phyloP scores from a whole-genome alignment of 176 grass and related monocot species.

The Secale cereale region DNA sequence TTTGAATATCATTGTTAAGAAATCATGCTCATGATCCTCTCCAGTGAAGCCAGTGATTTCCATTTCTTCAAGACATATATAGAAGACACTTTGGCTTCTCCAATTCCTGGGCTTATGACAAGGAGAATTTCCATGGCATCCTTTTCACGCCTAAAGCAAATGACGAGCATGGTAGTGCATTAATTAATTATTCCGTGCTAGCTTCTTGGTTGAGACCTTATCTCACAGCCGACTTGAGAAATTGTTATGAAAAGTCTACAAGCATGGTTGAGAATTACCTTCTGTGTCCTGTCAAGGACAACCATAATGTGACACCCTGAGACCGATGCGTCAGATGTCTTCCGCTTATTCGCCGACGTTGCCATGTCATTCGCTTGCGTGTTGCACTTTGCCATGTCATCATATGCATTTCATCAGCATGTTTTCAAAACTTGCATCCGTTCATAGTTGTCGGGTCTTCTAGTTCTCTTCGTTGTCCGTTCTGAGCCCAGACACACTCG shows the following conservation, averaged over 20 bases:
- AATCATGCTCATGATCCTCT: not conserved
- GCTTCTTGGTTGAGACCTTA: not conserved
- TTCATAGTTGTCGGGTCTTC: no score
- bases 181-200: not conserved
- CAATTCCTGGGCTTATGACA: not conserved
- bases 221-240: not conserved
- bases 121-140: not conserved
- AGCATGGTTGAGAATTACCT: not conserved
- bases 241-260: not conserved
- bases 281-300: not conserved
- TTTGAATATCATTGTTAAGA: not conserved
- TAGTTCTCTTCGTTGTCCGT: no score
- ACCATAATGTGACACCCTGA: no score
- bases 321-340: no score
- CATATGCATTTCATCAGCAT: no score
- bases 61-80: not conserved
- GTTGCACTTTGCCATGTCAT: no score
- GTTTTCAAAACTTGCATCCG: no score
- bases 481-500: no score
- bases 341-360: no score
- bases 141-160: not conserved
- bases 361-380: no score
- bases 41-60: not conserved
- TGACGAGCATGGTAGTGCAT: not conserved
- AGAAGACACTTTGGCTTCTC: not conserved